A percentile compares a stretch with the other conserved stretches of the same genome.
phyloP scores from a whole-genome alignment of 352 stramenopile species.

The Phytophthora boehmeriae region DNA sequence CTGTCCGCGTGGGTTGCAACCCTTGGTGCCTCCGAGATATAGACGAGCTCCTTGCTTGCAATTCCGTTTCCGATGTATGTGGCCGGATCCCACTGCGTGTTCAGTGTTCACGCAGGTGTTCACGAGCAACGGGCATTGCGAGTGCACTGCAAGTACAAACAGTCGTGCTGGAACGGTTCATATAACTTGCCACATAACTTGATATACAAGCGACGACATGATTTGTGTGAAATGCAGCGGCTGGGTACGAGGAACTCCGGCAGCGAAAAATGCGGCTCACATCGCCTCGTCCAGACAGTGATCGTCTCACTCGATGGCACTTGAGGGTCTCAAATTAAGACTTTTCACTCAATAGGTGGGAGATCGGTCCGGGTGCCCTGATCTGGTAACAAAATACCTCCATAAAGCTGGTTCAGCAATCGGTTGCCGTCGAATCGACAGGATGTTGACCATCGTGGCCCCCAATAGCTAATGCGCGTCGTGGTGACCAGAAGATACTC shows the following conservation, averaged over 20 bases:
- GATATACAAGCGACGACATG: constrained; percentile 22
- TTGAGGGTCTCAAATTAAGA: no score
- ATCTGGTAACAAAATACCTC: background rate
- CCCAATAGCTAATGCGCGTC: constrained; percentile 13
- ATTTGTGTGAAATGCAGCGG: constrained; percentile 26
- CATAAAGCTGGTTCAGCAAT: constrained; percentile 24
- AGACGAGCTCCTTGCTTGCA: constrained; percentile 20
- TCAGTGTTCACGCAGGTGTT: no score
- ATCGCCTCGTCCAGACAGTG: background rate
- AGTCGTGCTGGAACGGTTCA: constrained; percentile 7
- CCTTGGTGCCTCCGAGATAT: constrained; percentile 28
- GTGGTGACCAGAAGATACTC: constrained; percentile 20
- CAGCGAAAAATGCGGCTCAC: constrained; percentile 15
- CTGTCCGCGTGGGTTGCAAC: constrained; percentile 29
- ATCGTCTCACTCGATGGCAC: background rate
- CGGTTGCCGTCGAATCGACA: constrained; percentile 24
- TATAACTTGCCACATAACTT: background rate
- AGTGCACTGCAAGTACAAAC: constrained; percentile 6
- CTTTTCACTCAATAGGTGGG: background rate
- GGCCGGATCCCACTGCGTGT: constrained; percentile 7
- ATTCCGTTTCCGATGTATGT: background rate
- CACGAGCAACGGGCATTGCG: background rate
- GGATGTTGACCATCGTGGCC: constrained; percentile 11
- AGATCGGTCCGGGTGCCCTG: constrained; percentile 4
- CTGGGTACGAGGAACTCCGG: constrained; percentile 23